Evolutionary conservation across 306 rosid species (phyloP), one percentile per base, ranked within the genome.

Genomic region (Benincasa hispida): DNA sequence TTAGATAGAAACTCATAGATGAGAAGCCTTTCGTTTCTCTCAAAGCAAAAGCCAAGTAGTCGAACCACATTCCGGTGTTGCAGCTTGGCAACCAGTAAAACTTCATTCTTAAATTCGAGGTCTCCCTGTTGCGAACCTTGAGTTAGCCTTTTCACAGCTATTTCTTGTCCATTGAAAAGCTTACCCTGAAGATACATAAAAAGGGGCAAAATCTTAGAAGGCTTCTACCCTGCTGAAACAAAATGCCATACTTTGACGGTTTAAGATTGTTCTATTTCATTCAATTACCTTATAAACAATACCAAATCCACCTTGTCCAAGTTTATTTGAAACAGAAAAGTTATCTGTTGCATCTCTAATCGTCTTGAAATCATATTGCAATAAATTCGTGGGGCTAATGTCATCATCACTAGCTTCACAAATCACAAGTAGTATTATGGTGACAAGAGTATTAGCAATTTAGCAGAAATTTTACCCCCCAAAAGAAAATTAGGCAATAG

Each of bases 231-330:
- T 7, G 45, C 15, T 18, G 19, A 13, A 12, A 22, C 77, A 32
- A 50, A 51, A 50, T 39, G 8, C 47, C 53, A 74, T 3, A n/a
- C 15, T 25, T 39, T 39, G 42, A 39, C 42, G 8, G 8, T 39
- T 39, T 48, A 14, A 14, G 17, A 47, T 72, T 1, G 18, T 67
- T 21, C 34, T 5, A 37, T 39, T 67, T n/a, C 11, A 18, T 6
- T 69, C 62, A 5, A n/a, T 74, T 54, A 56, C 81, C 77, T 41
- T 70, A 22, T 79, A 70, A 55, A 79, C 81, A 2, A 24, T n/a
- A 14, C 70, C 81, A 78, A 78, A 78, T 14, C 59, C 81, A 5
- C 77, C 81, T 55, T 68, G 61, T 42, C 81, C 77, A 70, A 79
- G 81, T 18, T 79, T 79, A 56, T 70, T 70, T 79, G 41, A 59